Conservation (phyloP, 2,329 filamentous ascomycete genomes). For the Epichloe sibirici region DNA sequence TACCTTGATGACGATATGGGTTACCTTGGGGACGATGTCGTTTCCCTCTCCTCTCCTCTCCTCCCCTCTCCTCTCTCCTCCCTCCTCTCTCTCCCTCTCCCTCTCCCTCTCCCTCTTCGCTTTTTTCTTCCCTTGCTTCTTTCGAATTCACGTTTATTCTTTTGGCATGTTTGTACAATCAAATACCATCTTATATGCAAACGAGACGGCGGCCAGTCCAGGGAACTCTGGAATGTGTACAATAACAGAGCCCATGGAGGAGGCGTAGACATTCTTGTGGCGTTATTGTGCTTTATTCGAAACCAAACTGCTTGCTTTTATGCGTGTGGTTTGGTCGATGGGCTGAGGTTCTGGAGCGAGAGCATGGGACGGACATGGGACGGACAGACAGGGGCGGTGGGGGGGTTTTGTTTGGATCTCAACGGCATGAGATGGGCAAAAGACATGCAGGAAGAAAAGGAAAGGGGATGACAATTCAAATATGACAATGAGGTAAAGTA, state of each 20-base stretch:
- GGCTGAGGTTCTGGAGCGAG: too few relatives aligned
- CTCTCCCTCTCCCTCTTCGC: neutral
- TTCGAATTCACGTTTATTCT: neutral
- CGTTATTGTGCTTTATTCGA: neutral
- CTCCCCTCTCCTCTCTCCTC: neutral
- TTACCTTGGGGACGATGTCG: too few relatives aligned
- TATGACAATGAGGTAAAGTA: too few relatives aligned
- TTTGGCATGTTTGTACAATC: constrained; percentile 5
- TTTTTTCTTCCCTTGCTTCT: neutral
- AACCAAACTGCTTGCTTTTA: too few relatives aligned
- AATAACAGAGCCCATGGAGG: neutral
- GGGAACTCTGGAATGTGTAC: neutral
- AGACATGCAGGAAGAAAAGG: neutral
- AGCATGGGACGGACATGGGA: too few relatives aligned
- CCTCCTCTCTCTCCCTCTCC: neutral
- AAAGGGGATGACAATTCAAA: neutral
- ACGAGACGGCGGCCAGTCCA: neutral
- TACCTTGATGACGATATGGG: neutral
- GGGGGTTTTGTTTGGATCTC: neutral
- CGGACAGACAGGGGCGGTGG: too few relatives aligned
- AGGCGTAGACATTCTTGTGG: neutral
- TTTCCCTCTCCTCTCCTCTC: neutral
- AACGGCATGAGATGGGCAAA: neutral
- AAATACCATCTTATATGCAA: neutral
- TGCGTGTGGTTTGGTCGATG: too few relatives aligned